These are phyloP conservation scores for Cladosporium austrohemisphaericum DNA, from an alignment of 2,329 filamentous ascomycete genomes.

Conservation along the genomic window DNA sequence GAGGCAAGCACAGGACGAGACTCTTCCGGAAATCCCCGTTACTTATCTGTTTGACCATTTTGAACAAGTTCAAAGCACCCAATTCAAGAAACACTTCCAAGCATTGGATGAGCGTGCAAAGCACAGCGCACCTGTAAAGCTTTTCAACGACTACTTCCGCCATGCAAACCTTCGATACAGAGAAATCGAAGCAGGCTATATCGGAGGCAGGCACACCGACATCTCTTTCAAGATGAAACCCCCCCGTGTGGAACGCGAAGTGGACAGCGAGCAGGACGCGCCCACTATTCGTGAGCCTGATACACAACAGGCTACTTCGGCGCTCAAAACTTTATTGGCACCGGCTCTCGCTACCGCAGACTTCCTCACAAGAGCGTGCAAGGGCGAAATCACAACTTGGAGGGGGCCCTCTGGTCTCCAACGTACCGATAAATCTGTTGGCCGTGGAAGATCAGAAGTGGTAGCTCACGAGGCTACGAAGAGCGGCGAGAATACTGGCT, in stretches of 20 bases:
- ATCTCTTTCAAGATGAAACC: not conserved
- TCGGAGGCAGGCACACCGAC: slow-evolving; percentile 20
- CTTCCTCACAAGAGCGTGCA: not conserved
- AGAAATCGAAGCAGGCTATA: slow-evolving; percentile 19
- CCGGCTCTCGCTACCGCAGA: slow-evolving; percentile 1
- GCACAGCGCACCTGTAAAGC: not conserved
- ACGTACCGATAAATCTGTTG: no score
- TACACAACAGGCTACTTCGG: no score
- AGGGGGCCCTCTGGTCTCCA: not conserved
- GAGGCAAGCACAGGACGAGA: not conserved
- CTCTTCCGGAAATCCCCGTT: slow-evolving; percentile 14
- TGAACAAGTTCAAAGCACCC: slow-evolving; percentile 23
- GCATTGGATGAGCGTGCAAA: not conserved
- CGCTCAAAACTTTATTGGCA: not conserved
- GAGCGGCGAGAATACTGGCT: no score
- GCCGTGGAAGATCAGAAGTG: no score
- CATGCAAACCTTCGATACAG: slow-evolving; percentile 6
- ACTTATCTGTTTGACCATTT: slow-evolving; percentile 29
- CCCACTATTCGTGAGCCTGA: no score
- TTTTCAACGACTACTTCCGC: not conserved
- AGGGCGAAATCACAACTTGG: not conserved
- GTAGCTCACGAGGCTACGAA: no score
- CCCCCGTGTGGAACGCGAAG: no score
- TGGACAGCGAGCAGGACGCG: no score
- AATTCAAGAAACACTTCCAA: slow-evolving; percentile 16